These are phyloP conservation scores for Candida schatavii DNA, from an alignment of 805 yeast genomes.

Conservation along the genomic window DNA sequence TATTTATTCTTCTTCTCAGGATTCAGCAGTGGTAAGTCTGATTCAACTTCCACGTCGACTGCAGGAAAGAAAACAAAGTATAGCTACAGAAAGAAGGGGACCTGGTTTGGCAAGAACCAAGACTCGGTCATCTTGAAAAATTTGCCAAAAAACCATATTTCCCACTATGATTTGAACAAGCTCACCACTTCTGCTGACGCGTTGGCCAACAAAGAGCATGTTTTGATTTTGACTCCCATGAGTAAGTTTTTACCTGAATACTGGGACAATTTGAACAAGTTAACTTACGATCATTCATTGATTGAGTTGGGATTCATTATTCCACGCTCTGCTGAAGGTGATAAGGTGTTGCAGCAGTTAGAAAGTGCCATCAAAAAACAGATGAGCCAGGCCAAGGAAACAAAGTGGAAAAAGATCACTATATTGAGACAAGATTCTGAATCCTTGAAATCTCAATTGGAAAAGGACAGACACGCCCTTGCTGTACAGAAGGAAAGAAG, in stretches of 20 bases:
- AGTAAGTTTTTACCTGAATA: slow-evolving; percentile 80
- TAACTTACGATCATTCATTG: slow-evolving; percentile 80
- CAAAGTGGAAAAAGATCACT: slow-evolving; percentile 76
- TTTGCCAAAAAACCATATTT: slow-evolving; percentile 68
- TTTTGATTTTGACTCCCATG: slow-evolving; percentile 86
- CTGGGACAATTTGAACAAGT: slow-evolving; percentile 77
- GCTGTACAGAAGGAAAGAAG: slow-evolving; percentile 86
- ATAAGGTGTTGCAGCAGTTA: slow-evolving; percentile 64
- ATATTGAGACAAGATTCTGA: slow-evolving; percentile 88
- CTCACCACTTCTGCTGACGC: slow-evolving; percentile 72
- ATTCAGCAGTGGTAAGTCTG: background rate
- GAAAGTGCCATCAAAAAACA: slow-evolving; percentile 72
- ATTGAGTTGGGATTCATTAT: slow-evolving; percentile 89
- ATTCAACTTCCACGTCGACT: slow-evolving; percentile 5
- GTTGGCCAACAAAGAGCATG: slow-evolving; percentile 72
- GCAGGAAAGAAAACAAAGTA: slow-evolving; percentile 33
- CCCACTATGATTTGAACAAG: slow-evolving; percentile 81
- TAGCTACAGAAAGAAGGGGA: slow-evolving; percentile 42
- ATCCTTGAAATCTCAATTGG: slow-evolving; percentile 69
- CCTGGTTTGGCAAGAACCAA: slow-evolving; percentile 49
- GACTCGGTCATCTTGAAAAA: slow-evolving; percentile 58
- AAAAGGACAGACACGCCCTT: slow-evolving; percentile 88
- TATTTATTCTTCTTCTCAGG: slow-evolving; percentile 38
- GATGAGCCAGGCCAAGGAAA: background rate
- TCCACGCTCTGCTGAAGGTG: slow-evolving; percentile 83